Base-by-base conservation (phyloP, 495 filamentous ascomycete species). In the Xylona heveae region DNA sequence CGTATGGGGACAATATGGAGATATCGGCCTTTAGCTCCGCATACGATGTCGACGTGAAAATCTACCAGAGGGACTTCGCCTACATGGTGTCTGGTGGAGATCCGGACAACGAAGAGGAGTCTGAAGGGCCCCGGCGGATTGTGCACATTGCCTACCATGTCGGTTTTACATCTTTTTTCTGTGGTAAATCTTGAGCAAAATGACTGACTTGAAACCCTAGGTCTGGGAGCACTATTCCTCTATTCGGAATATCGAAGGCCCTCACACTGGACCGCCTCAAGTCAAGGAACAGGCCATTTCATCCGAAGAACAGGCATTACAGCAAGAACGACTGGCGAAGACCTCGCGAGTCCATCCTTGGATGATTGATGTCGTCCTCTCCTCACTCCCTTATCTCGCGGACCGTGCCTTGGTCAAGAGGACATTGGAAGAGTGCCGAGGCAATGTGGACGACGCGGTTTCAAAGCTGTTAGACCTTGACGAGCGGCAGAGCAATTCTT, bases 151-250 rank as follows among this genome's bases (percentile, higher is more conserved):
- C 74, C 9, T 75, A 76, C 44, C 74, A 80, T 46, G 71, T 76
- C 62, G 57, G 68, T 54, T 33, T 10, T 9, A 19, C 13, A 21
- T 23, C 29, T 15, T 13, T 23, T 17, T 23, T 12, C 20, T 29
- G 12, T 19, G n/a, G 13, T 22, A 14, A 9, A 6, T 15, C 35
- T 14, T 12, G 10, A 12, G 3, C 8, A 30, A 10, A 8, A 7
- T 16, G 10, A 30, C 28, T 30, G 17, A 30, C 28, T 8, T 7
- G 10, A 14, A 15, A 27, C 20, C 30, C 30, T 44, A 71, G 66
- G 51, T 46, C 31, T 80, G 70, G 54, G 68, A 80, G 44, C 77
- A 83, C 46, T 83, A 77, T 46, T 77, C 72, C 2, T 79, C 76
- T 1, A 66, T 81, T 37, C 66, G 73, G 31, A 65, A 69, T 38